Percentiles rank a stretch among this genome's conserved stretches.
These are phyloP conservation scores for Dalbergia cultrata DNA, from an alignment of 306 rosid genomes.

Conservation along the genomic window DNA sequence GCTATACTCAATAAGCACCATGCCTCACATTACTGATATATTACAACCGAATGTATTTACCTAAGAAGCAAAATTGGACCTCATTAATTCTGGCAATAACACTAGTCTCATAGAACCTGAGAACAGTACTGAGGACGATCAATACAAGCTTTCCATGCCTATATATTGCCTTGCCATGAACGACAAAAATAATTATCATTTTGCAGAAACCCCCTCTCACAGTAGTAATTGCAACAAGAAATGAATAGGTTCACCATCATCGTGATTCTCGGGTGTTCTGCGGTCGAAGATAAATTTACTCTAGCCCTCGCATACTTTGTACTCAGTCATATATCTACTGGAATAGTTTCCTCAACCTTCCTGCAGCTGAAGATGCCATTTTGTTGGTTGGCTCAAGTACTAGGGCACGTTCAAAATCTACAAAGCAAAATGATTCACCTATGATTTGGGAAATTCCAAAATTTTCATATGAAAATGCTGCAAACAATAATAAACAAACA, in stretches of 20 bases:
- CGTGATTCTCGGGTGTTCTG: neutral
- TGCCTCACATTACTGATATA: conserved; percentile 41
- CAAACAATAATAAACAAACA: neutral
- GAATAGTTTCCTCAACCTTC: conserved; percentile 80
- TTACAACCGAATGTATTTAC: conserved; percentile 43
- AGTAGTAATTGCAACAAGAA: neutral
- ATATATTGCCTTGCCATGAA: conserved; percentile 29
- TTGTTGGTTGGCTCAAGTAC: conserved; percentile 99
- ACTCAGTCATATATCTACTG: conserved; percentile 51
- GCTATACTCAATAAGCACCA: conserved; percentile 21
- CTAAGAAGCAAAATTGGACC: conserved; percentile 61
- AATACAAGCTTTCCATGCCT: conserved; percentile 21
- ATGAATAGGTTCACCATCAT: neutral
- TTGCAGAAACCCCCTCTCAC: conserved; percentile 6
- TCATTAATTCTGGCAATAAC: neutral
- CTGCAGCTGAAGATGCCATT: conserved; percentile 81
- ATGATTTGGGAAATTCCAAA: neutral
- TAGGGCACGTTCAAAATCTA: conserved; percentile 85
- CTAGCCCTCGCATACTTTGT: conserved; percentile 3
- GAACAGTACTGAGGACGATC: conserved; percentile 5
- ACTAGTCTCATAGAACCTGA: neutral
- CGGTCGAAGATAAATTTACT: neutral
- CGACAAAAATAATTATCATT: neutral
- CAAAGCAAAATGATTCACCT: conserved; percentile 41
- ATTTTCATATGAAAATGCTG: conserved; percentile 3